These are phyloP conservation scores for Cinnamomum micranthum DNA, from an alignment of 164 flowering plant species.

Conservation along the genomic window DNA sequence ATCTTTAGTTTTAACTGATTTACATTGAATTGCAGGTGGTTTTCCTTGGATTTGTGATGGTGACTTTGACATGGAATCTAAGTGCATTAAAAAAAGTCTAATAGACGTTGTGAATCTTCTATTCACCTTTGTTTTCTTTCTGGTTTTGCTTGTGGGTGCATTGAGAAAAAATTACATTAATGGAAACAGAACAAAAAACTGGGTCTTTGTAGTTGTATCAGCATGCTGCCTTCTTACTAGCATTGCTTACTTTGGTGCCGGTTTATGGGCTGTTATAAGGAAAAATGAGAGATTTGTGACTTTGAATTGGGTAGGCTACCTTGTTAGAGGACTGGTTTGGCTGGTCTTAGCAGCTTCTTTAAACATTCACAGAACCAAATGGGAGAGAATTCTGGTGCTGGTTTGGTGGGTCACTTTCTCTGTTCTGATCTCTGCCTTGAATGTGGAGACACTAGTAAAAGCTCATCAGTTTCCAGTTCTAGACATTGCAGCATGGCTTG, in stretches of 20 bases:
- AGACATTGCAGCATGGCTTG: constrained; percentile 47
- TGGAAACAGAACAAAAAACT: constrained; percentile 21
- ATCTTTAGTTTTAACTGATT: not conserved
- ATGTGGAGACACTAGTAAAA: constrained; percentile 29
- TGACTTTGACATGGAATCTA: constrained; percentile 28
- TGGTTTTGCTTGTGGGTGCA: constrained; percentile 24
- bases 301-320: constrained; percentile 26
- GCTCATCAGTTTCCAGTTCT: constrained; percentile 20
- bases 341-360: constrained; percentile 43
- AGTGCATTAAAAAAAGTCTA: constrained; percentile 32
- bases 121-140: constrained; percentile 35
- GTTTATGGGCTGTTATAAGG: constrained; percentile 24
- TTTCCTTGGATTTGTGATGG: constrained; percentile 41
- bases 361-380: constrained; percentile 28
- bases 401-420: constrained; percentile 66
- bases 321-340: constrained; percentile 55
- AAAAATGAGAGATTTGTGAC: constrained; percentile 8
- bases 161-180: constrained; percentile 13
- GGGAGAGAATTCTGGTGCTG: constrained; percentile 27
- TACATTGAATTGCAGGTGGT: constrained; percentile 27
- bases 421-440: constrained; percentile 37
- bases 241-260: constrained; percentile 30
- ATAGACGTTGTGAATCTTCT: constrained; percentile 46
- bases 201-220: constrained; percentile 32
- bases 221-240: constrained; percentile 39